A percentile compares a stretch with the other conserved stretches of the same genome.
These are phyloP conservation scores for Yamadazyma aaseri DNA, from an alignment of 1,139 yeast genomes.

Conservation along the genomic window DNA sequence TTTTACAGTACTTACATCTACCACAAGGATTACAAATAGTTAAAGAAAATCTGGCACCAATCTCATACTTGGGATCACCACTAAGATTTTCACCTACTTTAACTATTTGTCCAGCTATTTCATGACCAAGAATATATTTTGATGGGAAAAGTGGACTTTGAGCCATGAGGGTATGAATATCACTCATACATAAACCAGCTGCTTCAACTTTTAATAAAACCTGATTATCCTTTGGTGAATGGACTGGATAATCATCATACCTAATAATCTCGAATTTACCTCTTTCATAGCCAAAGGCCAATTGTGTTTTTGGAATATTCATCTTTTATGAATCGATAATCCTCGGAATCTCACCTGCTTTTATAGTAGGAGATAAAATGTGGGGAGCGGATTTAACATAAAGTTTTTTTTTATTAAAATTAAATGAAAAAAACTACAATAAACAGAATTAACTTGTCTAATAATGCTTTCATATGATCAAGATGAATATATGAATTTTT, in stretches of 20 bases:
- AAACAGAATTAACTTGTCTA: too few species aligned
- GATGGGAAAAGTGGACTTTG: conserved; percentile 16
- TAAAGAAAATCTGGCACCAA: conserved; percentile 39
- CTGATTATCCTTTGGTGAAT: conserved; percentile 33
- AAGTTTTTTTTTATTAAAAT: too few species aligned
- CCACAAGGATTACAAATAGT: conserved; percentile 45
- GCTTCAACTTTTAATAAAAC: conserved; percentile 49
- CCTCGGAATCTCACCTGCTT: not conserved
- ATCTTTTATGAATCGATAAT: conserved; percentile 2
- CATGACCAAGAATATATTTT: conserved; percentile 55
- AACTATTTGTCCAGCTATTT: conserved; percentile 50
- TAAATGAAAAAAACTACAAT: too few species aligned
- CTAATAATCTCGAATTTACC: conserved; percentile 21
- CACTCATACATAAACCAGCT: conserved; percentile 54
- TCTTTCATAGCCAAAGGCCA: conserved; percentile 26
- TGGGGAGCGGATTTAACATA: too few species aligned
- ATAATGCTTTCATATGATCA: too few species aligned
- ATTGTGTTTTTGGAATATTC: conserved; percentile 19
- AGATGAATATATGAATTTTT: too few species aligned
- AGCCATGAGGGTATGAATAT: conserved; percentile 43
- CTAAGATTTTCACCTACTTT: conserved; percentile 37
- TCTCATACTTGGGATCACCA: conserved; percentile 22
- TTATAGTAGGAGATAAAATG: too few species aligned
- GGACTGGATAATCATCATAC: conserved; percentile 34
- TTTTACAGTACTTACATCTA: conserved; percentile 39